Percentiles rank a stretch among this genome's conserved stretches.
Conservation (phyloP, 2,329 filamentous ascomycete species). For the Xylariaceae sp. region DNA sequence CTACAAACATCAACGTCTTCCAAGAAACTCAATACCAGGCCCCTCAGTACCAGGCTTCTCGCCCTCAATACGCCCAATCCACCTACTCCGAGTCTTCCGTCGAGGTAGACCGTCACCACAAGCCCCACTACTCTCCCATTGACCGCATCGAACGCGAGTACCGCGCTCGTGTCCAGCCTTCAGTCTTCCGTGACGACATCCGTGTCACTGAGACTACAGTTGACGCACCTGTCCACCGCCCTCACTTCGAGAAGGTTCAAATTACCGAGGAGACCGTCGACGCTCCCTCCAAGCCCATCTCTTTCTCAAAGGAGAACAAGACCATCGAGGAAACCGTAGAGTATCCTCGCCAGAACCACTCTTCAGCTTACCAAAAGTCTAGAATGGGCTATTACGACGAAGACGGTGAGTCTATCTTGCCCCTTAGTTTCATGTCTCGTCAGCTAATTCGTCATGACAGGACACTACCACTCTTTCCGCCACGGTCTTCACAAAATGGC, state of each 20-base stretch:
- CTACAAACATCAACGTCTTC: slow-evolving; percentile 30
- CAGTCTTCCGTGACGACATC: slow-evolving; percentile 40
- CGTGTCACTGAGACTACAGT: slow-evolving; percentile 26
- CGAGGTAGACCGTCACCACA: slow-evolving; percentile 59
- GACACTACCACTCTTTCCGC: slow-evolving; percentile 59
- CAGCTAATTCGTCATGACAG: slow-evolving; percentile 33
- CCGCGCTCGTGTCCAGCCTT: slow-evolving; percentile 56
- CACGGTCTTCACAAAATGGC: slow-evolving; percentile 55
- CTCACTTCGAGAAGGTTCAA: slow-evolving; percentile 44
- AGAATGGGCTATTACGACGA: slow-evolving; percentile 68
- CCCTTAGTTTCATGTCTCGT: background rate
- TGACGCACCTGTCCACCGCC: slow-evolving; percentile 29
- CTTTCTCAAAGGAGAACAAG: slow-evolving; percentile 55
- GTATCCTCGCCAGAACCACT: slow-evolving; percentile 39
- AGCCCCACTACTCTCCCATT: slow-evolving; percentile 50
- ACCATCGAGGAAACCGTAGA: slow-evolving; percentile 67
- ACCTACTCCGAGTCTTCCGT: slow-evolving; percentile 63
- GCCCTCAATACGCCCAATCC: slow-evolving; percentile 25
- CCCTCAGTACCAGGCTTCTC: slow-evolving; percentile 17
- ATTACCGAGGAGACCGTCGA: slow-evolving; percentile 59
- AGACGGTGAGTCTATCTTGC: slow-evolving; percentile 45
- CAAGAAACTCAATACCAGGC: slow-evolving; percentile 20
- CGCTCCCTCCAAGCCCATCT: slow-evolving; percentile 39
- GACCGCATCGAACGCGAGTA: slow-evolving; percentile 67
- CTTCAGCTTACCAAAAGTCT: slow-evolving; percentile 42